These are phyloP conservation scores for Scheffersomyces stipitis DNA, from an alignment of 805 yeast genomes.

Conservation along the genomic window DNA sequence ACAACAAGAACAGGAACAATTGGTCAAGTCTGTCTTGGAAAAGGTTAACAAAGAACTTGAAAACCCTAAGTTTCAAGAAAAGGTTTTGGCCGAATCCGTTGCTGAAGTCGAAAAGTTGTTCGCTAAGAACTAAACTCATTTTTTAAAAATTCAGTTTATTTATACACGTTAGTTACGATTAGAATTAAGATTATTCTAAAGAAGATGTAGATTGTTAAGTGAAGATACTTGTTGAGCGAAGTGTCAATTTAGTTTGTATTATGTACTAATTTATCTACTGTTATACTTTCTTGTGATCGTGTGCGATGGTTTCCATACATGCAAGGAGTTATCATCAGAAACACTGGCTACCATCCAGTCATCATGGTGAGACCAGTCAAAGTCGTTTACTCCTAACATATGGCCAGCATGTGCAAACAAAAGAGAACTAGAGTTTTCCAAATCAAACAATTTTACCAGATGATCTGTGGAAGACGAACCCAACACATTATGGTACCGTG, in stretches of 20 bases:
- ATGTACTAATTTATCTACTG: background rate
- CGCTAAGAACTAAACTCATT: slow-evolving; percentile 37
- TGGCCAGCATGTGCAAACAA: slow-evolving; percentile 84
- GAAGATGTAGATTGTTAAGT: too few species aligned
- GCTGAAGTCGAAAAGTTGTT: slow-evolving; percentile 89
- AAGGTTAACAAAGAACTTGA: slow-evolving; percentile 83
- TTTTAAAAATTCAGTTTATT: background rate
- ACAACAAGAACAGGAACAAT: slow-evolving; percentile 92
- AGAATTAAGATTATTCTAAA: too few species aligned
- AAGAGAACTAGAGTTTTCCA: slow-evolving; percentile 27
- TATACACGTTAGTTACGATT: background rate
- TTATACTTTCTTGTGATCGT: slow-evolving; percentile 2
- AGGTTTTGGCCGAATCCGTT: slow-evolving; percentile 85
- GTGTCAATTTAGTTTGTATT: too few species aligned
- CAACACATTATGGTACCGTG: slow-evolving; percentile 48
- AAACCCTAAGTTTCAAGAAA: slow-evolving; percentile 92
- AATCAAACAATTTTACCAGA: slow-evolving; percentile 62
- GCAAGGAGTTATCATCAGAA: slow-evolving; percentile 84
- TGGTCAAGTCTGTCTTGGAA: slow-evolving; percentile 79
- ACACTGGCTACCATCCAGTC: slow-evolving; percentile 73
- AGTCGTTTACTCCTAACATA: slow-evolving; percentile 79
- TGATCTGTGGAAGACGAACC: slow-evolving; percentile 70
- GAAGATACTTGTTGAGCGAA: too few species aligned
- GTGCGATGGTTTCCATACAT: slow-evolving; percentile 72
- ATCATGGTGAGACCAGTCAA: slow-evolving; percentile 77